Base-by-base conservation (phyloP, 1,139 yeast genomes). In the Spencermartinsiella ligniputridi region DNA sequence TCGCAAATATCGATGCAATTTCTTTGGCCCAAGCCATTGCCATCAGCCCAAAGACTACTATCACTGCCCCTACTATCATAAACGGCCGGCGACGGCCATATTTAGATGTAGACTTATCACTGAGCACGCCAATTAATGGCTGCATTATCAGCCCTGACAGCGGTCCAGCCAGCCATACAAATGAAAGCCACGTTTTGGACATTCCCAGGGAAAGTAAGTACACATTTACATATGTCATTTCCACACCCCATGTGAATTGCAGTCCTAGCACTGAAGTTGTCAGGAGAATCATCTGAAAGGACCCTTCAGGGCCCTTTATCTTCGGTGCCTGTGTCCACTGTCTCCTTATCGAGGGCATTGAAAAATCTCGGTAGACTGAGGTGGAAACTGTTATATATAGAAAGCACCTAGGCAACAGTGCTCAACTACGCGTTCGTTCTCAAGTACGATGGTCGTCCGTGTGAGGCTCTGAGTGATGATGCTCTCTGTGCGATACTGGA, bases 91-190 rank as follows among this genome's bases (percentile, higher is more conserved):
- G 60, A 45, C 81, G 63, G 3, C 84, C 84, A 44, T 62, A 63
- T 19, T 53, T 53, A 34, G 67, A 60, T 30, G 69, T 64, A 36
- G 75, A 72, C 42, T 70, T 68, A 57, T 79, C 84, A 40, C 80
- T 74, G 39, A 76, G 55, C 13, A 75, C 66, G 0, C 84, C 84
- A 18, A 78, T 73, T 3, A 78, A 61, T 0, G 84, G 84, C 58
- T 78, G 83, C 13, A 81, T 80, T 11, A 79, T 50, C 1, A 79
- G 68, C 1, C 84, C 84, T 9, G 81, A 74, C 8, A 78, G 53
- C 0, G 84, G 84, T 0, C 83, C 83, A 0, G 82, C 82, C 8
- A 77, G 69, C 83, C 83, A 79, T 2, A 79, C 73, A 33, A 79
- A 61, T 1, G 82, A 78, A 45, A 78, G 61, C 3, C 69, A 53